Evolutionary conservation across 306 rosid genomes (phyloP).

Genomic region (Urtica urens): DNA sequence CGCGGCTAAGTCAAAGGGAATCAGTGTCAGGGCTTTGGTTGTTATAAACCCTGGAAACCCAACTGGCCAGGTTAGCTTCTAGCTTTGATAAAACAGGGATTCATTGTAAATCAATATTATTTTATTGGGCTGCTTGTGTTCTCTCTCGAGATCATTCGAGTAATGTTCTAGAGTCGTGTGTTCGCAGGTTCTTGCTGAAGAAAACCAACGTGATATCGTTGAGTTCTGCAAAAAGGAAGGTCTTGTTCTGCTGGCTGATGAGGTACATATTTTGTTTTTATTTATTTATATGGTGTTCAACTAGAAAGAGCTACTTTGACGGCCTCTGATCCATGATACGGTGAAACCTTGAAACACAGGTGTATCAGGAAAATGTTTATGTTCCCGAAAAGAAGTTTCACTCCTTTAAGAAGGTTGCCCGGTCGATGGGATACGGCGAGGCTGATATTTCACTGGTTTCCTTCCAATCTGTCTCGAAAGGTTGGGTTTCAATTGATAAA

Average conservation of each 20-base stretch:
- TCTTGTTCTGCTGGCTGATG: conserved; percentile 90
- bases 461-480: conserved; percentile 87
- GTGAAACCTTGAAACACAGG: conserved; percentile 35
- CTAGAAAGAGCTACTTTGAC: neutral
- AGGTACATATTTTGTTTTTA: conserved; percentile 36
- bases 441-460: conserved; percentile 62
- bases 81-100: too few species aligned
- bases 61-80: conserved; percentile 71
- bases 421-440: conserved; percentile 77
- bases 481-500: conserved; percentile 18
- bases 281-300: neutral
- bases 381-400: conserved; percentile 72
- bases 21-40: conserved; percentile 76
- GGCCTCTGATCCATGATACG: neutral
- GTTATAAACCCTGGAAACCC: conserved; percentile 98
- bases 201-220: conserved; percentile 64
- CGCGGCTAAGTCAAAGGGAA: conserved; percentile 67
- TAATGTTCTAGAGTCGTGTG: conserved; percentile 9
- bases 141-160: conserved; percentile 1
- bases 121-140: neutral
- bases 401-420: conserved; percentile 76
- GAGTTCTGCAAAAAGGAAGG: conserved; percentile 82
- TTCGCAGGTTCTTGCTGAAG: conserved; percentile 67
- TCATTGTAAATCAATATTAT: too few species aligned
- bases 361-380: conserved; percentile 76